Conservation (phyloP, 2,329 filamentous ascomycete genomes). For the Phialophora verrucosa region DNA sequence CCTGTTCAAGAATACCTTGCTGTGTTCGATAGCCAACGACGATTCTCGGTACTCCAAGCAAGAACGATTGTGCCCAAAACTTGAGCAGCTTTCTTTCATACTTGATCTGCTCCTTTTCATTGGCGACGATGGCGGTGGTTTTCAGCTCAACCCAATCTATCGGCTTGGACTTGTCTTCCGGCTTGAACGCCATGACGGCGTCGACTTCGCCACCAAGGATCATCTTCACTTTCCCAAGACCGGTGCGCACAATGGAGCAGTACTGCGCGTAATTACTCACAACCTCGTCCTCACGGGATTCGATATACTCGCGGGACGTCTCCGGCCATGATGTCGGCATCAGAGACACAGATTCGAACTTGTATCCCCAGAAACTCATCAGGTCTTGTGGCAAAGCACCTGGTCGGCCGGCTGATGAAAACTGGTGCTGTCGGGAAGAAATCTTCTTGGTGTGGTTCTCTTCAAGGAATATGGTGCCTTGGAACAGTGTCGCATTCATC, state of each 20-base stretch:
- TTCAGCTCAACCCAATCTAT: constrained; percentile 96
- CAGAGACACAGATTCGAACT: constrained; percentile 87
- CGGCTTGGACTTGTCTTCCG: constrained; percentile 65
- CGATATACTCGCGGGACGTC: constrained; percentile 76
- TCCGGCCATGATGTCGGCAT: constrained; percentile 76
- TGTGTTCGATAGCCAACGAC: constrained; percentile 84
- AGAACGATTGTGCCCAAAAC: constrained; percentile 95
- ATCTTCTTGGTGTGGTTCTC: constrained; percentile 81
- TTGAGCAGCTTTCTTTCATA: constrained; percentile 92
- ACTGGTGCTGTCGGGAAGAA: constrained; percentile 65
- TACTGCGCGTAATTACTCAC: constrained; percentile 95
- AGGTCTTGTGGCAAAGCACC: constrained; percentile 71
- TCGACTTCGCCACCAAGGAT: constrained; percentile 94
- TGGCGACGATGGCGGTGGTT: constrained; percentile 75
- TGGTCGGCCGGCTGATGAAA: constrained; percentile 54
- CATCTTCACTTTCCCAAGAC: constrained; percentile 75
- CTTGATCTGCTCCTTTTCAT: constrained; percentile 70
- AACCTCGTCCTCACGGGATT: constrained; percentile 69
- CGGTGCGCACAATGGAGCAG: constrained; percentile 90
- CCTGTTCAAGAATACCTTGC: constrained; percentile 70
- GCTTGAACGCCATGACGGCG: constrained; percentile 88
- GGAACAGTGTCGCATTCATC: constrained; percentile 92
- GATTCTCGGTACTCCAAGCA: constrained; percentile 89
- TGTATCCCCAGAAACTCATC: constrained; percentile 98
- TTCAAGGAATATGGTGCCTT: constrained; percentile 78